Conservation (phyloP, 2,329 filamentous ascomycete genomes). For the Fusarium napiforme region DNA sequence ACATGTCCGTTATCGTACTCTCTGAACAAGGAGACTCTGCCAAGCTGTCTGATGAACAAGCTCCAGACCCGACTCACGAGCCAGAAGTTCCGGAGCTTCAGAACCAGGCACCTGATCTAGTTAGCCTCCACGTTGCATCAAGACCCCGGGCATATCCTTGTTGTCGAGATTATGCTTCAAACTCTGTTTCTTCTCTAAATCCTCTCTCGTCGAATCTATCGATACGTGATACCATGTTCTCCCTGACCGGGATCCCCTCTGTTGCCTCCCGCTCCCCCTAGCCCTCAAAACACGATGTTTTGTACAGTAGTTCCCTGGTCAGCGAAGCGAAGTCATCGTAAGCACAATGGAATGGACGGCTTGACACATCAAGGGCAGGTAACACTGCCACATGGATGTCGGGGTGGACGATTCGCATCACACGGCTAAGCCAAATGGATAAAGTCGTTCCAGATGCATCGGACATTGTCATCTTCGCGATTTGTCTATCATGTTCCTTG, state of each 20-base stretch:
- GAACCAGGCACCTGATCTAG: not conserved
- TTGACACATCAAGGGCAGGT: not conserved
- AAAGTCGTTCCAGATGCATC: not conserved
- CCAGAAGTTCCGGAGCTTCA: not conserved
- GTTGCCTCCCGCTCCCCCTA: not conserved
- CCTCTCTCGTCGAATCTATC: not conserved
- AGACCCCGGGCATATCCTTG: slow-evolving; percentile 6
- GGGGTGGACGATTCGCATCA: not conserved
- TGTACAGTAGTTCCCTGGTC: not conserved
- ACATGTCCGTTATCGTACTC: not conserved
- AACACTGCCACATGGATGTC: slow-evolving; percentile 2
- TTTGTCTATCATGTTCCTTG: not conserved
- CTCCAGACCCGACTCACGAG: not conserved
- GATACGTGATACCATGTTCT: not conserved
- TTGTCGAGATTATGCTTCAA: not conserved
- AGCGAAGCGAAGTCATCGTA: not conserved
- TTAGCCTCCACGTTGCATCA: not conserved
- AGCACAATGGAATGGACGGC: not conserved
- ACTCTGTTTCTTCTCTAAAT: slow-evolving; percentile 4
- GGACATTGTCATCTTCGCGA: not conserved
- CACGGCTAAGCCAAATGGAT: not conserved
- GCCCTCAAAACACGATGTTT: not conserved
- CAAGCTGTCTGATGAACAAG: not conserved
- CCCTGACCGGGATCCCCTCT: slow-evolving; percentile 3
- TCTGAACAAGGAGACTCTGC: not conserved